These are phyloP conservation scores for Lobosporangium transversale DNA, from an alignment of 192 early-diverging fungal genomes.

Conservation along the genomic window DNA sequence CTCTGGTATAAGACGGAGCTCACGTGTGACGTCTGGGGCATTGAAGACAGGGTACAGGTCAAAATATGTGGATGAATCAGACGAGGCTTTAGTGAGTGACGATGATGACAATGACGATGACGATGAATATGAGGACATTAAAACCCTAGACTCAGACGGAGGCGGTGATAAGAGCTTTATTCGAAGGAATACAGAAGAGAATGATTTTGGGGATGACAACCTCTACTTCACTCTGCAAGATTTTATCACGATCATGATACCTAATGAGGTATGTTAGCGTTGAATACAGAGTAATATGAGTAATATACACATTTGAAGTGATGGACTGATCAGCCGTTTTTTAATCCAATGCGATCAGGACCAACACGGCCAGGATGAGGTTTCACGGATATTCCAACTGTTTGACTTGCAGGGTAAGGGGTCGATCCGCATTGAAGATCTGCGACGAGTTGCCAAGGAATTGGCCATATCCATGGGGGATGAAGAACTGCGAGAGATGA, in stretches of 20 bases:
- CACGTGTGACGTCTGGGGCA: conserved; percentile 4
- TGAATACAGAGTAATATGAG: neutral
- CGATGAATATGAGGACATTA: neutral
- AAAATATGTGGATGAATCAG: conserved; percentile 40
- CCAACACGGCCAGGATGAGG: conserved; percentile 31
- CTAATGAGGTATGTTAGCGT: conserved; percentile 14
- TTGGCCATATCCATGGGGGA: conserved; percentile 27
- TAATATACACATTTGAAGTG: neutral
- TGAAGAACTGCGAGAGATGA: conserved; percentile 42
- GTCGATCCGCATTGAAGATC: conserved; percentile 26
- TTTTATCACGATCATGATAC: conserved; percentile 40
- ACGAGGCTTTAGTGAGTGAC: neutral
- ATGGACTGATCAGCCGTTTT: no score
- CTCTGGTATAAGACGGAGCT: conserved; percentile 5
- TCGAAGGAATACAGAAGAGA: no score
- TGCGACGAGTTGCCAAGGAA: conserved; percentile 28
- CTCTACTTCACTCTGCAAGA: conserved; percentile 29
- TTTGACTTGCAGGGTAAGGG: conserved; percentile 38
- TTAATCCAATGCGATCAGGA: conserved; percentile 8
- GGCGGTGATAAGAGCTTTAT: no score
- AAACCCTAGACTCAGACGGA: no score
- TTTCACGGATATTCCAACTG: conserved; percentile 33
- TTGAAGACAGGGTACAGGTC: conserved; percentile 7
- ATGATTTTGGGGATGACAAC: no score
- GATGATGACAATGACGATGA: conserved; percentile 16